These are phyloP conservation scores for Boletus coccyginus DNA, from an alignment of 768 basidiomycete species.

Conservation along the genomic window DNA sequence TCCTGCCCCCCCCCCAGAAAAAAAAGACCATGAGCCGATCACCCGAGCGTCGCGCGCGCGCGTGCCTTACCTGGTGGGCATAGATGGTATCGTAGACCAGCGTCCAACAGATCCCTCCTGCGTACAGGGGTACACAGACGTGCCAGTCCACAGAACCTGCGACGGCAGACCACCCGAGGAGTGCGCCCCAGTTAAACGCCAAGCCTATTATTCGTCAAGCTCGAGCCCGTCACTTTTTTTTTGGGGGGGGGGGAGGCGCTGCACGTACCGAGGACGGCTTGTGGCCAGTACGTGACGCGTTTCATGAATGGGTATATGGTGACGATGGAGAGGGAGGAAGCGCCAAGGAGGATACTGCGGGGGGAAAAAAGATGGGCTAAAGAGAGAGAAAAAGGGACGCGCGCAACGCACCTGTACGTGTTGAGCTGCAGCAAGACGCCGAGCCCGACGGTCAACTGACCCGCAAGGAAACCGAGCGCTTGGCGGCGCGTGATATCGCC, in stretches of 20 bases:
- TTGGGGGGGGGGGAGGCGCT: background rate
- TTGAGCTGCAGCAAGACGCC: conserved; percentile 89
- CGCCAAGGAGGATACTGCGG: conserved; percentile 83
- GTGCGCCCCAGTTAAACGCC: conserved; percentile 95
- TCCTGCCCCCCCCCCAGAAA: conserved; percentile 50
- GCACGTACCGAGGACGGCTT: conserved; percentile 81
- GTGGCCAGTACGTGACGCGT: conserved; percentile 94
- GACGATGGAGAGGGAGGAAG: conserved; percentile 86
- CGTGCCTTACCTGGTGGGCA: conserved; percentile 77
- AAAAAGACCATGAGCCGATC: background rate
- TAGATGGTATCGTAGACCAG: conserved; percentile 97
- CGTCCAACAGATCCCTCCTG: conserved; percentile 89
- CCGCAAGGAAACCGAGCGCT: conserved; percentile 77
- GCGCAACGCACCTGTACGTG: conserved; percentile 73
- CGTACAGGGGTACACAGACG: conserved; percentile 84
- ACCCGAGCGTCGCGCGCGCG: too few species aligned
- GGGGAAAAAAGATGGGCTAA: background rate
- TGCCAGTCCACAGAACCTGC: conserved; percentile 77
- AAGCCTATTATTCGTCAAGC: conserved; percentile 51
- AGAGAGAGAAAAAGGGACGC: too few species aligned
- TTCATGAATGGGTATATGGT: conserved; percentile 96
- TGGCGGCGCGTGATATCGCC: conserved; percentile 76
- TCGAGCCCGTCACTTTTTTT: too few species aligned
- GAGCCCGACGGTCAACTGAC: conserved; percentile 79
- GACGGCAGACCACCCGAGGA: conserved; percentile 96